Conservation (phyloP, 1,284 basidiomycete genomes). For the Coriolopsis trogii region DNA sequence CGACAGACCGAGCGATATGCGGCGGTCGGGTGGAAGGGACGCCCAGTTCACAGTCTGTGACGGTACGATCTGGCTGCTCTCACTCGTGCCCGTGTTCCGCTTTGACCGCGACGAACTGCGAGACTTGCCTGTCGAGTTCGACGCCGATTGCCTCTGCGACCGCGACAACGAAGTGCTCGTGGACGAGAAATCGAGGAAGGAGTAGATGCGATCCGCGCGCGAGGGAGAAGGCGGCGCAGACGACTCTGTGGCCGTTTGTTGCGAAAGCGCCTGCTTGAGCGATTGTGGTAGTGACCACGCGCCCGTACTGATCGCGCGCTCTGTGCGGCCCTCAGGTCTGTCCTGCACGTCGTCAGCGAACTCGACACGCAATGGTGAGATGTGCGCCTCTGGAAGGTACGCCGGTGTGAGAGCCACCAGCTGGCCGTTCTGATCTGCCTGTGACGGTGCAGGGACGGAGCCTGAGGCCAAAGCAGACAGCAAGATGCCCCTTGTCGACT, state of each 20-base stretch:
- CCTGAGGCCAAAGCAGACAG: conserved; percentile 24
- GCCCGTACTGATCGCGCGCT: conserved; percentile 29
- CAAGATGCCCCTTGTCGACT: conserved; percentile 32
- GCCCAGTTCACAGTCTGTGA: conserved; percentile 19
- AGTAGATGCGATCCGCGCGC: conserved; percentile 39
- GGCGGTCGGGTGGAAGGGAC: conserved; percentile 25
- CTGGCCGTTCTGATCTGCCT: conserved; percentile 3
- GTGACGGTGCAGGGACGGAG: conserved; percentile 7
- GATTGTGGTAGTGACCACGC: conserved; percentile 34
- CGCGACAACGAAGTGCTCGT: conserved; percentile 34
- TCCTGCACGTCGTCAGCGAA: conserved; percentile 29
- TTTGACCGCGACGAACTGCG: conserved; percentile 28
- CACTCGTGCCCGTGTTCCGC: conserved; percentile 19
- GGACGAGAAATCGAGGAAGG: conserved; percentile 66
- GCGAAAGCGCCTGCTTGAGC: conserved; percentile 25
- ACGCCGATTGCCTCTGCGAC: conserved; percentile 29
- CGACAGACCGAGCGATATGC: conserved; percentile 33
- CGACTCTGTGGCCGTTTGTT: conserved; percentile 1
- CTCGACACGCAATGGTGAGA: conserved; percentile 32
- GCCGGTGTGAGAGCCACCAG: conserved; percentile 3
- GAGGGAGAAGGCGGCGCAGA: conserved; percentile 14
- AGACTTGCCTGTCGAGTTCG: conserved; percentile 29
- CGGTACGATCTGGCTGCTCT: conserved; percentile 8
- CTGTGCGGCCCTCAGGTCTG: conserved; percentile 25
- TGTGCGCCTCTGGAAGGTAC: conserved; percentile 20